Evolutionary conservation across 108 stramenopile genomes (phyloP), one percentile per base, ranked within the genome.

Genomic region (Epithemia pelagica): DNA sequence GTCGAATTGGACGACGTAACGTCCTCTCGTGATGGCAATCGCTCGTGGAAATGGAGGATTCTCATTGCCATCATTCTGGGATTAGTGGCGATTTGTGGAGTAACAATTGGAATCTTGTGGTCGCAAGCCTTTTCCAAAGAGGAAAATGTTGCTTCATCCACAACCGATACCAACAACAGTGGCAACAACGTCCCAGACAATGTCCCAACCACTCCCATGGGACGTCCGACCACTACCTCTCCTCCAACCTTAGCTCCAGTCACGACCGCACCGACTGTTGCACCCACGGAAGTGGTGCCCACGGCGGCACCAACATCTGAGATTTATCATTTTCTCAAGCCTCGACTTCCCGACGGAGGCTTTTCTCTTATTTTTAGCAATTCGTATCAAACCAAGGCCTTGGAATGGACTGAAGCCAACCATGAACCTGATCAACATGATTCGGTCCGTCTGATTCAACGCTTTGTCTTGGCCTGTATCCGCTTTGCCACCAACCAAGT

Each of bases 401-500:
- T 68, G 23, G 67, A 29, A 18, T 68, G 69, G 65, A 5, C 52
- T 1, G n/a, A 31, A 8, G 30, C 20, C 52, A 30, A 23, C 1
- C 20, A 54, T 54, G 2, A n/a, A 21, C 37, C 37, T 15, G 31
- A 28, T 1, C 24, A 24, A 25, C 52, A 30, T 21, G 26, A 25
- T 27, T 23, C 23, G 2, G 15, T 54, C 22, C 32, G 30, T 25
- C 0, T 73, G 33, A n/a, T 67, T 18, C 72, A 73, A 31, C 72
- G 72, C 20, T 73, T 66, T 61, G 58, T 65, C 1, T 46, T 73
- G 19, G 72, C 60, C 8, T 66, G 66, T 37, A 61, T 73, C 24
- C 66, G 54, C 56, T 62, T 28, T 55, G 65, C 72, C 21, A 67
- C 72, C 2, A 31, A 65, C 61, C 53, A 28, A 25, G 64, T 72